These are phyloP conservation scores for Malus domestica DNA, from an alignment of 306 rosid genomes.

Conservation along the genomic window DNA sequence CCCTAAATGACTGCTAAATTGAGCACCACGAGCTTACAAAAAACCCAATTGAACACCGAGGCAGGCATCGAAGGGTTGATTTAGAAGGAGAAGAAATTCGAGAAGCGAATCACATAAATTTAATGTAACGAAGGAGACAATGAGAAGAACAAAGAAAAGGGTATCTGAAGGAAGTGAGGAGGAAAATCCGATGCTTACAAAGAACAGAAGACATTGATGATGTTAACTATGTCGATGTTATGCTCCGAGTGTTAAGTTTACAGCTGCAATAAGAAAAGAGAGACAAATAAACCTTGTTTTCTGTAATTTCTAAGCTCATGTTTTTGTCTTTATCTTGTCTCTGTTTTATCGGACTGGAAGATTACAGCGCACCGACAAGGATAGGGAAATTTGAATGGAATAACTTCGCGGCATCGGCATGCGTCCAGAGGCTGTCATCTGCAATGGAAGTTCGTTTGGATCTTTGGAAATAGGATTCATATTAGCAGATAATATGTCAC, in stretches of 20 bases:
- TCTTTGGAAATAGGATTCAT: too few relatives aligned
- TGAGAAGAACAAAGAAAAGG: conserved; percentile 5
- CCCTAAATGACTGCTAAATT: not conserved
- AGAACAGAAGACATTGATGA: conserved; percentile 25
- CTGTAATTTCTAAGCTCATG: conserved; percentile 20
- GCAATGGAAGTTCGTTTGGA: too few relatives aligned
- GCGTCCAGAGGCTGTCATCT: too few relatives aligned
- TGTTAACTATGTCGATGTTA: conserved; percentile 21
- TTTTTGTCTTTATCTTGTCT: not conserved
- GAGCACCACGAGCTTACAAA: not conserved
- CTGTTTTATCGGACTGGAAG: not conserved
- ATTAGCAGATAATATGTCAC: too few relatives aligned
- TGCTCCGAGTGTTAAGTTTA: not conserved
- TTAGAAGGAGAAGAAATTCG: not conserved
- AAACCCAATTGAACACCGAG: not conserved
- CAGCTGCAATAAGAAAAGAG: not conserved
- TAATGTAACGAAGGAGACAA: not conserved
- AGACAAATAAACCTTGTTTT: not conserved
- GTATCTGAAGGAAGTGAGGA: conserved; percentile 4
- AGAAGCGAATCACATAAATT: not conserved
- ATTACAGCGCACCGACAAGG: not conserved
- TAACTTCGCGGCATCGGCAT: not conserved
- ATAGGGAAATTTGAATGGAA: not conserved
- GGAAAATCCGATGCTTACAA: conserved; percentile 37
- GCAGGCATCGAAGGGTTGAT: not conserved